Base-by-base conservation (phyloP, 2,329 filamentous ascomycete genomes). In the Tolypocladium tundrense region DNA sequence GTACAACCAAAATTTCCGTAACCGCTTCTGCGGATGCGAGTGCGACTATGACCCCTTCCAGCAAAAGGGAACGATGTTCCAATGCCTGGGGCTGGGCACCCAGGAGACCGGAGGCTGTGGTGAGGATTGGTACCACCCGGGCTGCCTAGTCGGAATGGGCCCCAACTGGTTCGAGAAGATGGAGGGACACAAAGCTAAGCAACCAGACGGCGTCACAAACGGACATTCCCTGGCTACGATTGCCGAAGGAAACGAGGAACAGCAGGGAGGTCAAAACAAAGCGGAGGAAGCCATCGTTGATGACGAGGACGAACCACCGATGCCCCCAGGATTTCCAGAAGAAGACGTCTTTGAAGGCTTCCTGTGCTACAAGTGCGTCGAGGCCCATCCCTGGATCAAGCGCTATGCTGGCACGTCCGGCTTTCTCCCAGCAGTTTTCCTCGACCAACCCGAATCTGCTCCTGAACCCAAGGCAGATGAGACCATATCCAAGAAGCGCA, bases 21-120 rank as follows among this genome's bases (percentile, higher is more conserved):
- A 97, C 67, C 83, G 81, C 51, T 99, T 99, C 74, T 99, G 94
- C 70, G 90, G 88, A 2, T 99, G 94, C 68, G 83, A 83, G 37
- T 88, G 92, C 67, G 85, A 92, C 60, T 99, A 99, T 69, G 88
- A 97, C 69, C 85, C 93, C 0, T 83, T 93, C 53, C 80, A 89
- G 69, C 91, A 99, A 70, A 95, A 93, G 65, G 93, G 93, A 0
- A 97, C 92, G 43, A 99, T 99, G 94, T 99, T 95, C 65, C 94
- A 99, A 72, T 99, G 94, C 69, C 72, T 97, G 2, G 93, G 93
- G 0, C 77, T 97, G 1, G 91, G 91, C 1, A 88, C 85, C 0
- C 79, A 83, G 14, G 88, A 93, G 63, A 86, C 87, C 1, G 92
- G 92, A 19, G 93, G 92, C 5, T 97, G 93, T 72, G 93, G 93